phyloP scores from a whole-genome alignment of 352 stramenopile genomes.

The Halophytophthora batemanensis region DNA sequence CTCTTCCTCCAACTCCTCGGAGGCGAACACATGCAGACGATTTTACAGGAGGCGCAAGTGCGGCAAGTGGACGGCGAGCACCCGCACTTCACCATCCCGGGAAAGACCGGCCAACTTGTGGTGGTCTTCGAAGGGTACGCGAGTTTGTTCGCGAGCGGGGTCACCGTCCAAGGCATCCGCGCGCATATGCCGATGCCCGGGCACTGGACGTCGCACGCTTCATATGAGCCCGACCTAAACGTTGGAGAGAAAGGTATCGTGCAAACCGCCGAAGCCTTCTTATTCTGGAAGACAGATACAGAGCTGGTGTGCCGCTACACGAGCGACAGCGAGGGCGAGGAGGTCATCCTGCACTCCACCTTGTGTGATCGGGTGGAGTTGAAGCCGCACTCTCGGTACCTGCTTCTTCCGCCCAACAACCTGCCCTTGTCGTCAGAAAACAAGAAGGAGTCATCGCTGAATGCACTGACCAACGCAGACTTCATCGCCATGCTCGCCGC shows the following conservation, averaged over 20 bases:
- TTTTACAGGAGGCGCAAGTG: constrained; percentile 47
- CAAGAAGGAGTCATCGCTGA: constrained; percentile 37
- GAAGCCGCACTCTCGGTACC: constrained; percentile 37
- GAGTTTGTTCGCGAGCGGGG: constrained; percentile 44
- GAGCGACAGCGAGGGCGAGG: constrained; percentile 46
- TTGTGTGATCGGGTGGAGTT: constrained; percentile 48
- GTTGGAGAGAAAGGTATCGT: constrained; percentile 27
- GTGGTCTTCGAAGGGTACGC: constrained; percentile 54
- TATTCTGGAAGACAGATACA: constrained; percentile 59
- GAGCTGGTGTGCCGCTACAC: constrained; percentile 71
- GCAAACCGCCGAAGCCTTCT: constrained; percentile 42
- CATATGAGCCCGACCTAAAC: constrained; percentile 21
- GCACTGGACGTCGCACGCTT: constrained; percentile 3
- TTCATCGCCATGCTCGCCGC: constrained; percentile 51
- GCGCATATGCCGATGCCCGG: constrained; percentile 20
- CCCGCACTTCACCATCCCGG: constrained; percentile 17
- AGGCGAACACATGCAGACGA: constrained; percentile 40
- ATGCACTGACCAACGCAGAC: constrained; percentile 65
- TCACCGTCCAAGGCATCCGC: constrained; percentile 39
- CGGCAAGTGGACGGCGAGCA: constrained; percentile 36
- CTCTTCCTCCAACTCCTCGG: constrained; percentile 66
- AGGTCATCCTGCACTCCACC: constrained; percentile 62
- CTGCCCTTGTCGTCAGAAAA: constrained; percentile 1
- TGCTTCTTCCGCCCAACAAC: constrained; percentile 19
- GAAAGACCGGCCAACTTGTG: constrained; percentile 31